Conservation (phyloP, 2,329 filamentous ascomycete genomes). For the Lachnellula willkommii region DNA sequence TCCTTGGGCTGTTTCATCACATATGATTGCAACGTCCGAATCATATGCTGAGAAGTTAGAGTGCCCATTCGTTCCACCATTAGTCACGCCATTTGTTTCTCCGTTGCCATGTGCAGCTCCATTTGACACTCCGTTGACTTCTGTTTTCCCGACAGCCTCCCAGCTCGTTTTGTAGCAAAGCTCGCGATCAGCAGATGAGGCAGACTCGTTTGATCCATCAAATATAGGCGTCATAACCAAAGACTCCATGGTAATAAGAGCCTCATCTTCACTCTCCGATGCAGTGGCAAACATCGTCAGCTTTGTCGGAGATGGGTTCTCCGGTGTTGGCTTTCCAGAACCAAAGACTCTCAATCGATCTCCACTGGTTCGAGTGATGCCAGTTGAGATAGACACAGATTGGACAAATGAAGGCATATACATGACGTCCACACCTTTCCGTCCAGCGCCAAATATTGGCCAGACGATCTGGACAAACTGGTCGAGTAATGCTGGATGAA, state of each 20-base stretch:
- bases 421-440: slow-evolving; percentile 32
- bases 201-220: slow-evolving; percentile 29
- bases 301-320: slow-evolving; percentile 33
- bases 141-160: slow-evolving; percentile 32
- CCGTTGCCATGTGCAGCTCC: not conserved
- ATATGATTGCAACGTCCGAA: slow-evolving; percentile 36
- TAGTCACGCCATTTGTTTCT: not conserved
- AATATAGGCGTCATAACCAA: slow-evolving; percentile 39
- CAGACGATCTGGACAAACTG: slow-evolving; percentile 39
- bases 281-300: slow-evolving; percentile 35
- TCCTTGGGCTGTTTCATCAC: slow-evolving; percentile 32
- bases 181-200: slow-evolving; percentile 31
- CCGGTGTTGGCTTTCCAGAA: slow-evolving; percentile 29
- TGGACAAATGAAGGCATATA: slow-evolving; percentile 41
- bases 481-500: slow-evolving; percentile 45
- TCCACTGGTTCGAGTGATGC: slow-evolving; percentile 30
- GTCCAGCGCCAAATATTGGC: slow-evolving; percentile 35
- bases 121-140: no score
- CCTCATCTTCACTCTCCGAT: slow-evolving; percentile 26
- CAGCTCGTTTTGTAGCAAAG: slow-evolving; percentile 45
- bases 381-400: slow-evolving; percentile 34
- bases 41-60: slow-evolving; percentile 14
- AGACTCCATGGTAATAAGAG: slow-evolving; percentile 34
- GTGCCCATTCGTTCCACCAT: not conserved
- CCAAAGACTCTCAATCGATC: slow-evolving; percentile 35